Evolutionary conservation across 352 stramenopile species (phyloP), one percentile per base, ranked within the genome.

Genomic region (Thraustochytrium sp.): DNA sequence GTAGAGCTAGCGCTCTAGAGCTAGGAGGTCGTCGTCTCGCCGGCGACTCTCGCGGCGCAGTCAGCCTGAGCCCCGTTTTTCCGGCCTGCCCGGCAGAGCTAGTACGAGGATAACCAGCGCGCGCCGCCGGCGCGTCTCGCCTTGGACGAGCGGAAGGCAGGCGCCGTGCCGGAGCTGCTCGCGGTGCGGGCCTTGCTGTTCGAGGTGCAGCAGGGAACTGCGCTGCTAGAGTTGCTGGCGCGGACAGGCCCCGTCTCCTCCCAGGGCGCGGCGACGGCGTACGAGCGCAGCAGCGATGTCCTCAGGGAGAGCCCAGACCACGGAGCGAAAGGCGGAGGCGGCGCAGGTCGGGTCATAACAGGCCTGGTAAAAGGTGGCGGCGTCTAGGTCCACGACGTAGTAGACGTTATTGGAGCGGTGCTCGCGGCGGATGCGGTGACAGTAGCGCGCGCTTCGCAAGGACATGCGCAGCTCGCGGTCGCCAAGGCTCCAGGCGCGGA

Each of bases 291-390:
- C 59, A 44, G n/a, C n/a, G n/a, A 72, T 5, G 18, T 5, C 21
- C 1, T 1, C 9, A 21, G 59, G 59, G 8, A 72, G 59, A 21
- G 34, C 13, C 26, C 29, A 46, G 40, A 31, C 13, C 13, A 13
- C 11, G 34, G 59, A 46, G 40, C 59, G 59, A 26, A 72, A 72
- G 34, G 13, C 40, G 16, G 59, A 72, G 34, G 13, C 40, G 16
- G 59, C 34, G 65, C 65, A 77, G 29, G 21, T n/a, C 31, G 65
- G 65, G 65, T 77, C 65, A 31, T 46, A 75, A 26, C 65, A 77
- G 42, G 26, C 42, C 46, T 77, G 65, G 13, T 11, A 16, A 26
- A 77, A 55, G 37, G 29, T 75, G 2, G 42, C 42, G 5, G 40
- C 23, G 26, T 62, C 65, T 1, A 77, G 49, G 9, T 77, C 65